phyloP scores from a whole-genome alignment of 106 monocot genomes.

The Ottelia alismoides region DNA sequence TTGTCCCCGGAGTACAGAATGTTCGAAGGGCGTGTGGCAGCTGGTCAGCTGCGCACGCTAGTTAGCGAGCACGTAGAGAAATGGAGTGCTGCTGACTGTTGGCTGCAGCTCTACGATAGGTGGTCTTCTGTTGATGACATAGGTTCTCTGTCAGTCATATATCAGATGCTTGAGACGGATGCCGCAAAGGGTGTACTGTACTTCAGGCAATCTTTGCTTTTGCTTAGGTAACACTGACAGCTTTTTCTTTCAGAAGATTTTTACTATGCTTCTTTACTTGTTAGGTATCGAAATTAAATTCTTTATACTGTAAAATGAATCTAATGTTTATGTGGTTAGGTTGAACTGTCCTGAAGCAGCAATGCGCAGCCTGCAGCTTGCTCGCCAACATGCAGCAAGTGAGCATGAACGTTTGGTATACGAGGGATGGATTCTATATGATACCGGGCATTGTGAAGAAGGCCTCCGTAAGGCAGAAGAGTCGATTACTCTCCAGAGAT shows the following conservation, averaged over 20 bases:
- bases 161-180: slow-evolving; percentile 88
- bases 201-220: slow-evolving; percentile 96
- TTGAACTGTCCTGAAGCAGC: slow-evolving; percentile 97
- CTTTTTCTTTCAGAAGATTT: too few species aligned
- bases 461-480: slow-evolving; percentile 86
- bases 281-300: too few species aligned
- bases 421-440: slow-evolving; percentile 98
- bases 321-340: slow-evolving; percentile 33
- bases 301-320: too few species aligned
- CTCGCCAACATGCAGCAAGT: slow-evolving; percentile 62
- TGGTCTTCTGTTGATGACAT: slow-evolving; percentile 99
- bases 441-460: slow-evolving; percentile 92
- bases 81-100: slow-evolving; percentile 94
- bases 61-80: slow-evolving; percentile 77
- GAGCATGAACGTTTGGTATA: slow-evolving; percentile 87
- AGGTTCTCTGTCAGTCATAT: slow-evolving; percentile 92
- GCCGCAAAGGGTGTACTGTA: slow-evolving; percentile 78
- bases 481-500: slow-evolving; percentile 82
- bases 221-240: slow-evolving; percentile 49
- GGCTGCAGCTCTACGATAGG: slow-evolving; percentile 91
- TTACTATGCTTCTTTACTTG: too few species aligned
- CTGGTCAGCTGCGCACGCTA: slow-evolving; percentile 66
- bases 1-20: slow-evolving; percentile 72
- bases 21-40: slow-evolving; percentile 83
- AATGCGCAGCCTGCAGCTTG: slow-evolving; percentile 94